Base-by-base conservation (phyloP, 768 basidiomycete genomes). In the Boletus sp. region DNA sequence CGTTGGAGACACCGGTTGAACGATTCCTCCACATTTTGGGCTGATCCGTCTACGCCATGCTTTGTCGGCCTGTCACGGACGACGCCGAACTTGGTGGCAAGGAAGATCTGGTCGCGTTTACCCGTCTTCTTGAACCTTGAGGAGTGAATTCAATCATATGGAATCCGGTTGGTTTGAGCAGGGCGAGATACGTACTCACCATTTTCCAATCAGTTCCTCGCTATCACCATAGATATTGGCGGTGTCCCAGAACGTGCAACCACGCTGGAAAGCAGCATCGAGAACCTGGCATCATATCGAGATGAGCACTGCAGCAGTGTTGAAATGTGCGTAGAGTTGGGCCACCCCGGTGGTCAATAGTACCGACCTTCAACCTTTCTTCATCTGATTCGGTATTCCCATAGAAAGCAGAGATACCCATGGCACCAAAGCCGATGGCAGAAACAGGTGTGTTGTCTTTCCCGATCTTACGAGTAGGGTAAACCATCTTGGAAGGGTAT, bases 71-170 rank as follows among this genome's bases (percentile, higher is more conserved):
- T 62, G 63, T 53, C 72, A 67, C 23, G 64, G 70, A 55, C 48
- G 27, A 68, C 11, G 14, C 79, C 79, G 43, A 79, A 80, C 64
- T 87, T 87, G 19, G 83, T 84, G 3, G 83, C 83, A 19, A 87
- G 73, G 69, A 85, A 87, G 19, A 83, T 80, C 14, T 79, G 69
- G 49, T 59, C 61, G 15, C 78, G 69, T 57, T 79, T 79, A 6
- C 78, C 79, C 5, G 64, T 78, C 30, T 63, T 69, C 51, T 74
- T 74, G 66, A 82, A 77, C 78, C 77, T 78, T 78, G 54, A 14
- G 14, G 39, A 19, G 11, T 2, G 13, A 25, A 5, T n/a, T 13
- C 11, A 3, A 30, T 14, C 23, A 14, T 21, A 19, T 6, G 4
- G 13, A 5, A 11, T 23, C 3, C 21, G 14, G 27, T 21, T 30